Conservation (phyloP, 768 basidiomycete species). For the Suillus cothurnatus region DNA sequence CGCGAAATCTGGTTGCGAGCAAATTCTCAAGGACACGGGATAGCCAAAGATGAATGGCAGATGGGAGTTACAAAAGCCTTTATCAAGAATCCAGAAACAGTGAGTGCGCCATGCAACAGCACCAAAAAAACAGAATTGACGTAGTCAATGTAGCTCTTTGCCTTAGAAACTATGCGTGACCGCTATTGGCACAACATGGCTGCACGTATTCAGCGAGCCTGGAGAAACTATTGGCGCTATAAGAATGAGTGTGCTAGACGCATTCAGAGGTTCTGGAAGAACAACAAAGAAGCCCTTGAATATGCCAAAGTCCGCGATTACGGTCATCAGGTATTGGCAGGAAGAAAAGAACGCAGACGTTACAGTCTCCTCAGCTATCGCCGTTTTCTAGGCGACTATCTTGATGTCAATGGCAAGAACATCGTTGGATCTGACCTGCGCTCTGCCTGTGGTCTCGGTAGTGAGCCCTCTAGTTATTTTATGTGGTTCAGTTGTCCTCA, state of each 20-base stretch:
- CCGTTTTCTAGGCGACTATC: slow-evolving; percentile 95
- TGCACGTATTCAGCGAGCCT: slow-evolving; percentile 92
- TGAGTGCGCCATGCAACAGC: slow-evolving; percentile 37
- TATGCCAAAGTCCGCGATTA: slow-evolving; percentile 93
- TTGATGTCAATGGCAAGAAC: slow-evolving; percentile 83
- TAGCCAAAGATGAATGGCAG: slow-evolving; percentile 97
- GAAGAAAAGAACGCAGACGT: slow-evolving; percentile 90
- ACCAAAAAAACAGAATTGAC: background rate
- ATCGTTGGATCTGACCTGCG: slow-evolving; percentile 77
- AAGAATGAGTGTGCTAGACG: slow-evolving; percentile 93
- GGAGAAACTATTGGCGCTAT: slow-evolving; percentile 93
- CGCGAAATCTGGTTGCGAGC: slow-evolving; percentile 86
- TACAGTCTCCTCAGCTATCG: slow-evolving; percentile 94
- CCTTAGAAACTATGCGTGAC: slow-evolving; percentile 97
- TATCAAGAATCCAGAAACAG: slow-evolving; percentile 99
- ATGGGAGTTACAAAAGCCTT: slow-evolving; percentile 99
- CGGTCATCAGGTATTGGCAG: slow-evolving; percentile 89
- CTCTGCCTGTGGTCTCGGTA: slow-evolving; percentile 68
- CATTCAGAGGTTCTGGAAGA: slow-evolving; percentile 98
- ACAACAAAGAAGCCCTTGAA: slow-evolving; percentile 91
- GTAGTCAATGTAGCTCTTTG: slow-evolving; percentile 75
- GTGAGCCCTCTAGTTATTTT: slow-evolving; percentile 44
- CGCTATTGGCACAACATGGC: slow-evolving; percentile 99
- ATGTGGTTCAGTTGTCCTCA: slow-evolving; percentile 2
- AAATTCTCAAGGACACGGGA: slow-evolving; percentile 95